These are phyloP conservation scores for Myxozyma monticola DNA, from an alignment of 805 yeast species.

Conservation along the genomic window DNA sequence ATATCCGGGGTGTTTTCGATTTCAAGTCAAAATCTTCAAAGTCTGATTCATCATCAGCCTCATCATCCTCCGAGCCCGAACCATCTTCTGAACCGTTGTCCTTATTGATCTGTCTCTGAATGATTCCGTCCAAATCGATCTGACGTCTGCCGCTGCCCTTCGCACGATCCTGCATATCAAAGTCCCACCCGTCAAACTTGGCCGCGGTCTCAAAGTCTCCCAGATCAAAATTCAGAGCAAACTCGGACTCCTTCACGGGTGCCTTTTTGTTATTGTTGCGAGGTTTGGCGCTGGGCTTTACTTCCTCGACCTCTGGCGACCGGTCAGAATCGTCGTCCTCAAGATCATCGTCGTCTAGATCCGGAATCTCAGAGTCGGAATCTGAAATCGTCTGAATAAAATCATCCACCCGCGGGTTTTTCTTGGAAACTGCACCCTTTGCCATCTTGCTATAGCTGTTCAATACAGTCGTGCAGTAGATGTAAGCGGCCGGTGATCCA, in stretches of 20 bases:
- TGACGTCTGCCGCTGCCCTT: slow-evolving; percentile 46
- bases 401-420: slow-evolving; percentile 12
- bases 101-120: slow-evolving; percentile 79
- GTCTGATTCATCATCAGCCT: background rate
- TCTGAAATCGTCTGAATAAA: slow-evolving; percentile 28
- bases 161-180: slow-evolving; percentile 50
- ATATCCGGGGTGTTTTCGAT: background rate
- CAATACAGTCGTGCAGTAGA: too few relatives aligned
- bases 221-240: slow-evolving; percentile 68
- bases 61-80: slow-evolving; percentile 35
- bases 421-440: slow-evolving; percentile 1
- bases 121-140: slow-evolving; percentile 85
- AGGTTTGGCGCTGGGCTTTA: background rate
- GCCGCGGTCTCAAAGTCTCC: slow-evolving; percentile 52
- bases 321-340: slow-evolving; percentile 22
- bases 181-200: slow-evolving; percentile 81
- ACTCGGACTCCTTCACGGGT: slow-evolving; percentile 34
- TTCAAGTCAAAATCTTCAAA: too few relatives aligned
- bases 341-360: slow-evolving; percentile 18
- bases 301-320: slow-evolving; percentile 13
- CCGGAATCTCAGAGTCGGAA: slow-evolving; percentile 23
- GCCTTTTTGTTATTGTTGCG: background rate
- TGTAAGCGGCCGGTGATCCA: too few relatives aligned
- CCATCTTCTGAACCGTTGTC: slow-evolving; percentile 33
- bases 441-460: slow-evolving; percentile 6